Base-by-base conservation (phyloP, 2,329 filamentous ascomycete species). In the Colletotrichum sp. region DNA sequence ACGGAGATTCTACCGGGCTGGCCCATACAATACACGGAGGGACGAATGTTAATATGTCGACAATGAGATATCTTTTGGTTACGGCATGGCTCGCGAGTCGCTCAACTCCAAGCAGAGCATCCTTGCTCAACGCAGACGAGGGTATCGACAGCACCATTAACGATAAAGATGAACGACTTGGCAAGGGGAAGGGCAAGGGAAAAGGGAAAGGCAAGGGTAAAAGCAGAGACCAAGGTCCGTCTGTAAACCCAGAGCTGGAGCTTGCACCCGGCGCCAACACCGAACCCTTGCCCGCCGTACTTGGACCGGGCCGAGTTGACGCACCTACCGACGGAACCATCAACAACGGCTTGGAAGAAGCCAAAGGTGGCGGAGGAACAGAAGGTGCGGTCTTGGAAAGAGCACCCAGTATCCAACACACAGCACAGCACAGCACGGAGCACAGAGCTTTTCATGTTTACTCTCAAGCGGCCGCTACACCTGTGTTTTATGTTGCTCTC, bases 311-410 rank as follows among this genome's bases (percentile, higher is more conserved):
- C 26, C 55, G 38, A 63, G 24, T 16, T 21, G 32, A 34, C 16
- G 18, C 32, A 30, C 55, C 55, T 30, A 48, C 30, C 55, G 67
- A 69, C 32, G 65, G 21, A 58, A 48, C 61, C 15, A 34, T 18
- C 65, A 67, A 36, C 26, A 63, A 48, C 21, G 24, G 28, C 61
- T 36, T n/a, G 24, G 52, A 61, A 55, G 48, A 36, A 65, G 70
- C n/a, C 10, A 38, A 60, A 13, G 38, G 64, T 16, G 58, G 52
- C 28, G 58, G 57, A 18, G 24, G 57, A 57, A 58, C 60, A 36
- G 69, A 67, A 75, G 61, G 68, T 66, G 74, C 60, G 65, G 30
- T 34, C 36, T 66, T 65, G 66, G 6, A 64, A 61, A 65, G 36
- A 38, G 15, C 36, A 38, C 36, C 15, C 36, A 38, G 36, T 38